A percentile compares a stretch with the other conserved stretches of the same genome.
Evolutionary conservation across 2,329 filamentous ascomycete species (phyloP).

Genomic region (Colletotrichum abscissum): DNA sequence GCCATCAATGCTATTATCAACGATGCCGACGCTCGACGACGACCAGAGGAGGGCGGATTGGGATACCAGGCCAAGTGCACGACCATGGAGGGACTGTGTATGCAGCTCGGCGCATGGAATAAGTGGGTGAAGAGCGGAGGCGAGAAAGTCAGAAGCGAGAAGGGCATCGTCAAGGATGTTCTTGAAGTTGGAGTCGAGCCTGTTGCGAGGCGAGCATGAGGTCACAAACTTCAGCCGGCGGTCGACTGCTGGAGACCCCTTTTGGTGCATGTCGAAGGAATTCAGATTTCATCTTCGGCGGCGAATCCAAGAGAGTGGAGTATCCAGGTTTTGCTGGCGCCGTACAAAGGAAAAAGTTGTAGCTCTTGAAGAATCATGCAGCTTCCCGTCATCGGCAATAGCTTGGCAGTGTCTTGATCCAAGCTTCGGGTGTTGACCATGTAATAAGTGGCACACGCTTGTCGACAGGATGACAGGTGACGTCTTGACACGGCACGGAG

Average conservation of each 20-base stretch:
- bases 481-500: neutral
- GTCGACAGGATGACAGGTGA: neutral
- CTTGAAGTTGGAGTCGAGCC: constrained; percentile 30
- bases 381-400: neutral
- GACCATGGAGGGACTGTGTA: constrained; percentile 54
- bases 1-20: constrained; percentile 50
- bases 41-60: constrained; percentile 52
- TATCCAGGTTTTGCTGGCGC: neutral
- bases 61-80: constrained; percentile 51
- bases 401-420: neutral
- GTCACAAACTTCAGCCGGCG: neutral
- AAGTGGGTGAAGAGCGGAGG: constrained; percentile 24
- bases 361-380: neutral
- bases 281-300: neutral
- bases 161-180: constrained; percentile 26
- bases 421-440: neutral
- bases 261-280: neutral
- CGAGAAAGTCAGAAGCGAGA: constrained; percentile 12
- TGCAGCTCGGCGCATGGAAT: constrained; percentile 55
- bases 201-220: constrained; percentile 26
- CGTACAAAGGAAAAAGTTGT: neutral
- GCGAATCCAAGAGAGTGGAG: neutral
- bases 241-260: neutral
- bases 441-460: neutral
- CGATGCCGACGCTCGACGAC: constrained; percentile 49